Conservation (phyloP, 345 rosid genomes). For the Orychophragmus violaceus region DNA sequence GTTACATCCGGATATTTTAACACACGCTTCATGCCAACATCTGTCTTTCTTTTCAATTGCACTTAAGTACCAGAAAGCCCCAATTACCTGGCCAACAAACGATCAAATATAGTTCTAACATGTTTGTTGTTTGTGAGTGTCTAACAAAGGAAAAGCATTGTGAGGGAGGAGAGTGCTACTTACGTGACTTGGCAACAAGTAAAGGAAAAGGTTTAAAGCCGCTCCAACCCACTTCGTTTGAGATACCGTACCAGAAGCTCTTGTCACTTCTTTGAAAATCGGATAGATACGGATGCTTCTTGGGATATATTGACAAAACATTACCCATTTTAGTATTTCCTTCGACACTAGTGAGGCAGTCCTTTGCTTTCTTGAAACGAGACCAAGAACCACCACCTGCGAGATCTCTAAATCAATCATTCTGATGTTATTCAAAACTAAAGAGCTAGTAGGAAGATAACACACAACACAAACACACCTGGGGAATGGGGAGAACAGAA, state of each 20-base stretch:
- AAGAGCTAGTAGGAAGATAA: not conserved
- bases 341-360: constrained; percentile 1
- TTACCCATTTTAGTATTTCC: not conserved
- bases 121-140: too few species aligned
- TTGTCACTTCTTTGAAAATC: not conserved
- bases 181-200: constrained; percentile 6
- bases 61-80: constrained; percentile 27
- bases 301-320: constrained; percentile 12
- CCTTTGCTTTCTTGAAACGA: not conserved
- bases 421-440: not conserved
- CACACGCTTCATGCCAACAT: constrained; percentile 22
- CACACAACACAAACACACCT: constrained; percentile 7
- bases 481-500: constrained; percentile 31
- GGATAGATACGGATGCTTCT: constrained; percentile 23
- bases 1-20: not conserved
- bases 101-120: too few species aligned
- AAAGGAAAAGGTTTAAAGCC: constrained; percentile 19
- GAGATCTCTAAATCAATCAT: constrained; percentile 20
- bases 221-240: constrained; percentile 24
- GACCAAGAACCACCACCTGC: constrained; percentile 1
- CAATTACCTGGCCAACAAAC: constrained; percentile 23
- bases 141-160: not conserved
- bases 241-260: constrained; percentile 10
- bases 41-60: constrained; percentile 1
- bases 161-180: not conserved